Base-by-base conservation (phyloP, 176 grass and related monocot genomes). In the Saccharum spontaneum region DNA sequence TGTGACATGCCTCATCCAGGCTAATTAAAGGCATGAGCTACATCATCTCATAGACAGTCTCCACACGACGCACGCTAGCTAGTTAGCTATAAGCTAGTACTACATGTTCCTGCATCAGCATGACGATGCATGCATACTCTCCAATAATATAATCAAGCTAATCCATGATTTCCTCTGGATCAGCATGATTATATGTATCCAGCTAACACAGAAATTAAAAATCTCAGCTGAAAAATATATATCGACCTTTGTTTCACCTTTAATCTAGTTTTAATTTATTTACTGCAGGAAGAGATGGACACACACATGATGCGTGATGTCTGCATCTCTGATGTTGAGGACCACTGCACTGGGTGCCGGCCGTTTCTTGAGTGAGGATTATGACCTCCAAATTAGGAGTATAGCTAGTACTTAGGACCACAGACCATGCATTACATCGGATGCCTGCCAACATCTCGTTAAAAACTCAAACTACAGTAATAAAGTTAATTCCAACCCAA, bases 1-100 rank as follows among this genome's bases (percentile, higher is more conserved):
- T 38, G 78, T 85, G 67, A 48, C 68, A 79, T 91, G 90, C 55
- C 54, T 79, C 78, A 74, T 85, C 82, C 63, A 3, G 11, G 41
- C 72, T 44, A 68, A 45, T 45, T 45, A 45, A 45, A 67, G 41
- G 13, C 20, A 67, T 68, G 69, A 73, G 68, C 9, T 38, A 45
- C 26, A 22, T 34, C 5, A 38, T 38, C 6, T 38, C 37, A 38
- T 38, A 38, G 70, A 28, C 31, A 23, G 28, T 81, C 31, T 46
- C 39, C 48, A 46, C 44, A 46, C 44, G 64, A 20, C 54, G 55
- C 75, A 34, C 33, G 18, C 22, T 75, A 50, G 30, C 26, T 68
- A 54, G 61, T 5, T 44, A 44, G 41, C 10, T 30, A 36, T 33
- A 2, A 33, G 33, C 3, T 36, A 36, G 34, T 4, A 38, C 0